phyloP scores from a whole-genome alignment of 2,329 filamentous ascomycete species.

The Ophiostoma perfectum region DNA sequence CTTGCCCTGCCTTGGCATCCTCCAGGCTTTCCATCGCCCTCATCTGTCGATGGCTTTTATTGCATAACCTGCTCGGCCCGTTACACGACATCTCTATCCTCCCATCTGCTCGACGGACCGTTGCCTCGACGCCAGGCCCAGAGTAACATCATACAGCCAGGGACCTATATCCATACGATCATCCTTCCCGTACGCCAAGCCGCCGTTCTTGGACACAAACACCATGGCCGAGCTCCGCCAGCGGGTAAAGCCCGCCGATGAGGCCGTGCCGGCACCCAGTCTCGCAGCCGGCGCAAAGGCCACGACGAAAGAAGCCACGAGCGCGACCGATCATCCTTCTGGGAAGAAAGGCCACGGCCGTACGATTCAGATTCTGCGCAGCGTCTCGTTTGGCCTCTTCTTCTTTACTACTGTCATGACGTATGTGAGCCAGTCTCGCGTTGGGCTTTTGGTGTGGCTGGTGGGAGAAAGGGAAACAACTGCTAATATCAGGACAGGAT shows the following conservation, averaged over 20 bases:
- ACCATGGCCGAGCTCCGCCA: conserved; percentile 35
- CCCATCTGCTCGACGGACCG: not conserved
- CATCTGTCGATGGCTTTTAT: not conserved
- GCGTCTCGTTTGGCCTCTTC: conserved; percentile 47
- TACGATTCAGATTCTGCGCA: conserved; percentile 47
- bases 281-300: conserved; percentile 24
- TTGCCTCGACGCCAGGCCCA: no score
- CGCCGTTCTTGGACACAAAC: not conserved
- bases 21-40: not conserved
- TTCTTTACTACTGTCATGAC: conserved; percentile 42
- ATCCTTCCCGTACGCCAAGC: no score
- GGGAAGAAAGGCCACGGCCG: conserved; percentile 50
- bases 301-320: conserved; percentile 23
- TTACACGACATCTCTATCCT: conserved; percentile 1
- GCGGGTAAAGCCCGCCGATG: conserved; percentile 26
- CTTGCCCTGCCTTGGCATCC: not conserved
- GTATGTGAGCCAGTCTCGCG: no score
- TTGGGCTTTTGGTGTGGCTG: no score
- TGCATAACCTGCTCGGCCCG: not conserved
- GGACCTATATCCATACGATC: no score
- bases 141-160: no score
- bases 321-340: conserved; percentile 43
- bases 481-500: conserved; percentile 34
- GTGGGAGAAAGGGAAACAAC: no score
- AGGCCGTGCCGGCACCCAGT: conserved; percentile 32